Evolutionary conservation across 2,329 filamentous ascomycete genomes (phyloP).

Genomic region (Fusarium avenaceum): DNA sequence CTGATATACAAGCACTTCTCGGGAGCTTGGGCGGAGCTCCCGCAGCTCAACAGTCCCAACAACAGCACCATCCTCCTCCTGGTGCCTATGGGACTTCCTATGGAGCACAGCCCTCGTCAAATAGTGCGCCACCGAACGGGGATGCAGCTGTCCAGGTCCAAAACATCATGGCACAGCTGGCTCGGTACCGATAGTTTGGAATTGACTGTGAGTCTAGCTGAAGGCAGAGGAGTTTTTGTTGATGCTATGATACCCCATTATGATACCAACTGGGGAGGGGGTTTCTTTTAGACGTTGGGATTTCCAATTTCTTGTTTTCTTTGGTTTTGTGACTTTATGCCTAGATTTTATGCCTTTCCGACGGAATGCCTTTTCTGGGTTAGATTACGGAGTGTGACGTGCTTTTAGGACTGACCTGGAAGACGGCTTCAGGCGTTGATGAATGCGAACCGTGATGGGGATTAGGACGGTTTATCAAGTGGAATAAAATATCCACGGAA

Average conservation of each 20-base stretch:
- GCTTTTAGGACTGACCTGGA: slow-evolving; percentile 10
- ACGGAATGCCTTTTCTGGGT: slow-evolving; percentile 18
- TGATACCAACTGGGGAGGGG: slow-evolving; percentile 33
- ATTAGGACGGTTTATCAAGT: slow-evolving; percentile 5
- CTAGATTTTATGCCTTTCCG: slow-evolving; percentile 21
- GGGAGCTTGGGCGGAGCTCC: slow-evolving; percentile 55
- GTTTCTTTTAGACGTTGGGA: slow-evolving; percentile 30
- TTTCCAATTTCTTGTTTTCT: slow-evolving; percentile 6
- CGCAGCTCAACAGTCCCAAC: slow-evolving; percentile 41
- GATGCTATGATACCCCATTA: slow-evolving; percentile 28
- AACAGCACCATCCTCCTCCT: slow-evolving; percentile 17
- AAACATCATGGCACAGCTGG: slow-evolving; percentile 81
- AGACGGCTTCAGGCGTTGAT: slow-evolving; percentile 39
- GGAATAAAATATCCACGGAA: not conserved
- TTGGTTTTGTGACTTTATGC: not conserved
- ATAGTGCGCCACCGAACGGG: slow-evolving; percentile 48
- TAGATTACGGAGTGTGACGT: slow-evolving; percentile 22
- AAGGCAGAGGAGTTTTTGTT: slow-evolving; percentile 1
- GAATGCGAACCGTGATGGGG: slow-evolving; percentile 16
- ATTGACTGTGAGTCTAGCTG: not conserved
- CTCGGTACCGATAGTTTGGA: slow-evolving; percentile 71
- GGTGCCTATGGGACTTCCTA: slow-evolving; percentile 51
- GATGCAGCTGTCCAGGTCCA: slow-evolving; percentile 69
- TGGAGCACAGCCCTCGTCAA: slow-evolving; percentile 49
- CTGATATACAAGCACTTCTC: slow-evolving; percentile 64